Percentiles rank a stretch among this genome's conserved stretches.
Conservation (phyloP, 129 eudicot species). For the Flaveria trinervia region DNA sequence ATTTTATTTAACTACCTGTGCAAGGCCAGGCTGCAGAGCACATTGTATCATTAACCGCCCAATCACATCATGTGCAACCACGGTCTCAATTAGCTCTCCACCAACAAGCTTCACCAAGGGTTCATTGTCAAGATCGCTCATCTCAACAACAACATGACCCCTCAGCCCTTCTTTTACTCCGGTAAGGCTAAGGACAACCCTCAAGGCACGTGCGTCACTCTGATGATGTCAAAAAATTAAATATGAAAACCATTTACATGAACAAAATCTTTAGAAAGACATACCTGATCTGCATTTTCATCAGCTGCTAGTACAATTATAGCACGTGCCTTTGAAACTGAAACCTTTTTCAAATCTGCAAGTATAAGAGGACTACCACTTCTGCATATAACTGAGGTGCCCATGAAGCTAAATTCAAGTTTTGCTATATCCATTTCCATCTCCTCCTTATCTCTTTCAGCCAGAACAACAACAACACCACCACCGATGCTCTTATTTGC, state of each 20-base stretch:
- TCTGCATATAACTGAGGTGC: conserved; percentile 92
- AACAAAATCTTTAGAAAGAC: conserved; percentile 13
- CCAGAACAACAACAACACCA: conserved; percentile 89
- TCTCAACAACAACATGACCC: conserved; percentile 99
- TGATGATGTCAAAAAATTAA: conserved; percentile 32
- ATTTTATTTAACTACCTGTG: conserved; percentile 61
- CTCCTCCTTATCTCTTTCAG: conserved; percentile 97
- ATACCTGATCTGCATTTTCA: conserved; percentile 97
- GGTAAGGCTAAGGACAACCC: conserved; percentile 97
- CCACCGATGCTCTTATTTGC: conserved; percentile 99
- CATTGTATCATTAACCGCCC: conserved; percentile 99
- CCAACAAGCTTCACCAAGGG: conserved; percentile 99
- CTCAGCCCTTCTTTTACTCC: conserved; percentile 92
- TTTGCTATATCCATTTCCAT: conserved; percentile 99
- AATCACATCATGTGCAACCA: conserved; percentile 98
- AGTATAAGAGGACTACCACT: conserved; percentile 99
- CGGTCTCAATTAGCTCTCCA: conserved; percentile 93
- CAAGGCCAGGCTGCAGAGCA: conserved; percentile 99
- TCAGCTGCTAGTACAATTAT: conserved; percentile 94
- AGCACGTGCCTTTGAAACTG: conserved; percentile 98
- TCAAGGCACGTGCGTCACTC: conserved; percentile 98
- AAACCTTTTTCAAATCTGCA: conserved; percentile 96
- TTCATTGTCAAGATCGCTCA: conserved; percentile 99
- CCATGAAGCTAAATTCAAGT: conserved; percentile 94
- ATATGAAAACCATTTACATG: not conserved